phyloP scores from a whole-genome alignment of 2,329 filamentous ascomycete genomes.

The Chrysoporthe austroafricana region DNA sequence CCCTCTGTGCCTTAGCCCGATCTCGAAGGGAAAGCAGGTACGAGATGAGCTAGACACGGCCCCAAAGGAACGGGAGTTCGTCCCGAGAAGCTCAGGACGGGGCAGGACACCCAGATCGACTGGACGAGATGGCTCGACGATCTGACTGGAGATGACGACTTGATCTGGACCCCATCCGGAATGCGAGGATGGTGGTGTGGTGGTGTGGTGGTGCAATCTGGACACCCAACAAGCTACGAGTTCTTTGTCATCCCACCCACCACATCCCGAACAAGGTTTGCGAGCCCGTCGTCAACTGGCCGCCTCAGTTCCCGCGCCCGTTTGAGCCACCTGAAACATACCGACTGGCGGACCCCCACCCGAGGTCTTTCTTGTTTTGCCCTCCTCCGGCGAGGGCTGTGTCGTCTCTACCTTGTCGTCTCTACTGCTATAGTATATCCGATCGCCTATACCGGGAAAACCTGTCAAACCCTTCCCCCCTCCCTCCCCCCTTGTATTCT shows the following conservation, averaged over 20 bases:
- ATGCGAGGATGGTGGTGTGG: slow-evolving; percentile 1
- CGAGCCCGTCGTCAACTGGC: not conserved
- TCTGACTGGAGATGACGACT: slow-evolving; percentile 11
- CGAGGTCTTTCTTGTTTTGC: not conserved
- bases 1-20: not conserved
- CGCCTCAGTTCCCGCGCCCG: not conserved
- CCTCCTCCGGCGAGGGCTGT: not conserved
- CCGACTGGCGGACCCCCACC: not conserved
- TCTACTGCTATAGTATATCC: too few species aligned
- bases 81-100: slow-evolving; percentile 2
- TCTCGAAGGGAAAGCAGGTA: not conserved
- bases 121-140: slow-evolving; percentile 16
- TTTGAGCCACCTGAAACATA: slow-evolving; percentile 11
- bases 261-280: not conserved
- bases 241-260: not conserved
- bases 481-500: not conserved
- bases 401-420: too few species aligned
- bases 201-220: not conserved
- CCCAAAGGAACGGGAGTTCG: slow-evolving; percentile 10
- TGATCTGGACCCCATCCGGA: not conserved
- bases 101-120: slow-evolving; percentile 4
- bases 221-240: too few species aligned
- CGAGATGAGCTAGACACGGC: not conserved
- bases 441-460: not conserved
- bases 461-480: not conserved